These are phyloP conservation scores for Russula abietina DNA, from an alignment of 768 basidiomycete genomes.

Conservation along the genomic window DNA sequence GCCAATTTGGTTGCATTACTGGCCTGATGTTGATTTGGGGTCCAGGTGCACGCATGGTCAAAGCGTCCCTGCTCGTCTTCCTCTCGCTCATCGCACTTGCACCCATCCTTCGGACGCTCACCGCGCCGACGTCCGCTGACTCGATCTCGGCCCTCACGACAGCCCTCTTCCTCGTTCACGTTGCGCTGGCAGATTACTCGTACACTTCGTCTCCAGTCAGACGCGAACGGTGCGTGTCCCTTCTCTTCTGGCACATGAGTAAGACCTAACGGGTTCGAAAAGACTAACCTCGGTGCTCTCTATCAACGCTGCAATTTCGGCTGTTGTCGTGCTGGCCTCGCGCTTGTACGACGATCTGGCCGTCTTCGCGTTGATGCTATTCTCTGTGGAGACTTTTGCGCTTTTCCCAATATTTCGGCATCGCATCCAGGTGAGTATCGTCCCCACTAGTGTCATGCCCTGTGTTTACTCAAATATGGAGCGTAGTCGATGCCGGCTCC, in stretches of 20 bases:
- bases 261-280: background rate
- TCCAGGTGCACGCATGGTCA: conserved; percentile 63
- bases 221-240: conserved; percentile 17
- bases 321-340: conserved; percentile 89
- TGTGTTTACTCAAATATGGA: conserved; percentile 3
- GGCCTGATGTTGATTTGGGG: conserved; percentile 3
- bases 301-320: conserved; percentile 88
- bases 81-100: conserved; percentile 84
- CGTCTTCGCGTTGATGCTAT: conserved; percentile 84
- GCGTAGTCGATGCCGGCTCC: conserved; percentile 42
- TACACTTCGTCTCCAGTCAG: conserved; percentile 34
- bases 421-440: conserved; percentile 53
- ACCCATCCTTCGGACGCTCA: conserved; percentile 86
- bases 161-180: conserved; percentile 73
- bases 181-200: conserved; percentile 79
- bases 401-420: conserved; percentile 74
- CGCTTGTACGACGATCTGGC: conserved; percentile 75
- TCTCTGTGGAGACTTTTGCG: conserved; percentile 79
- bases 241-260: background rate
- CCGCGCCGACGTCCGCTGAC: conserved; percentile 92
- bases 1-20: background rate
- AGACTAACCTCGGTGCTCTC: conserved; percentile 80
- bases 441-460: conserved; percentile 16
- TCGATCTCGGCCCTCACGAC: conserved; percentile 96
- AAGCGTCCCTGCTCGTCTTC: conserved; percentile 82